phyloP scores from a whole-genome alignment of 2,329 filamentous ascomycete genomes.

The Pseudogymnoascus sp. region DNA sequence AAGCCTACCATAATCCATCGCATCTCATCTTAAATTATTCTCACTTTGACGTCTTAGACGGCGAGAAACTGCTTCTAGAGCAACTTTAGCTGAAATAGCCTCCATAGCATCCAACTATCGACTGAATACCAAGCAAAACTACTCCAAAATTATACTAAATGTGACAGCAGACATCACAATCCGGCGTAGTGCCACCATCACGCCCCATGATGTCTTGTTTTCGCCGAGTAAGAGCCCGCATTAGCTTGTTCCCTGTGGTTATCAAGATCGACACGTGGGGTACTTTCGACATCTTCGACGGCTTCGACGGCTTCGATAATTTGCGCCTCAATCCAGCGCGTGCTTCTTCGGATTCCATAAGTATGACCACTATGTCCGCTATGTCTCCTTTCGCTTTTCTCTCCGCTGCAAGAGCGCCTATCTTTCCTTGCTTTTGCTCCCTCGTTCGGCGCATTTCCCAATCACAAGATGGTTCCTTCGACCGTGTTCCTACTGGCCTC shows the following conservation, averaged over 20 bases:
- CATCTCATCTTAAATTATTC: slow-evolving; percentile 1
- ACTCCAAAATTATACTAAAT: background rate
- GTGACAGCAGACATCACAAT: background rate
- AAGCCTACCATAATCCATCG: background rate
- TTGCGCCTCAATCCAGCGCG: background rate
- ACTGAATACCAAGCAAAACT: background rate
- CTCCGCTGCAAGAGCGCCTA: background rate
- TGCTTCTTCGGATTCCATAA: background rate
- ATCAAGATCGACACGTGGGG: slow-evolving; percentile 8
- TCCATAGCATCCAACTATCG: background rate
- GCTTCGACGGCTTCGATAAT: background rate
- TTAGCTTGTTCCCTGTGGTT: slow-evolving; percentile 1
- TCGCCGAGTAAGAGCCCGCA: slow-evolving; percentile 1
- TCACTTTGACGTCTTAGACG: background rate
- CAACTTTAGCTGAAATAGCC: background rate
- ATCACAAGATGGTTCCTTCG: slow-evolving; percentile 1
- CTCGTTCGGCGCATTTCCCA: background rate
- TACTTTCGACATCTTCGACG: background rate
- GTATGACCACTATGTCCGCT: background rate
- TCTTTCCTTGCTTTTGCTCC: background rate
- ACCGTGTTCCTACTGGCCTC: background rate
- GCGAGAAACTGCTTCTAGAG: background rate
- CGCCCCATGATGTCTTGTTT: background rate
- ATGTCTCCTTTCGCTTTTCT: background rate
- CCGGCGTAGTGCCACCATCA: background rate